Evolutionary conservation across 352 stramenopile species (phyloP).

Genomic region (Phytophthora sp.): DNA sequence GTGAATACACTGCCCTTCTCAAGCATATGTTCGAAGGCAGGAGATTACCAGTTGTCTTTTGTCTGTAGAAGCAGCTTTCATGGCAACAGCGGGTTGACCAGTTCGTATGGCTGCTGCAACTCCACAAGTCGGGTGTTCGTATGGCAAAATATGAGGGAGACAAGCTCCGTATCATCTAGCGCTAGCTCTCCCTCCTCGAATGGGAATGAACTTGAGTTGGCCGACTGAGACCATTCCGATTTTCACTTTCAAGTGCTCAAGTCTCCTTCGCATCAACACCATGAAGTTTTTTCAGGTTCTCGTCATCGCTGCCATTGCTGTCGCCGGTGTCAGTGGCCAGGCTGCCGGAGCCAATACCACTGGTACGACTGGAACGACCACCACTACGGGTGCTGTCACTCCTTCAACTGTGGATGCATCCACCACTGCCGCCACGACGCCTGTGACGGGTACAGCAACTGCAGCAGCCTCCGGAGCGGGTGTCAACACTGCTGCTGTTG

Average conservation of each 20-base stretch:
- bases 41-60: not conserved
- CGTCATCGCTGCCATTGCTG: constrained; percentile 29
- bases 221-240: constrained; percentile 8
- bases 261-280: not conserved
- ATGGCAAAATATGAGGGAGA: constrained; percentile 8
- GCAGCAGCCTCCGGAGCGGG: constrained; percentile 3
- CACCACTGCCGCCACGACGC: not conserved
- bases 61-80: constrained; percentile 3
- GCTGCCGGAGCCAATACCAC: not conserved
- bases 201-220: not conserved
- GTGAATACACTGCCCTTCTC: not conserved
- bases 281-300: constrained; percentile 42
- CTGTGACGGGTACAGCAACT: not conserved
- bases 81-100: constrained; percentile 13
- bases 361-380: not conserved
- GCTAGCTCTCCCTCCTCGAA: constrained; percentile 8
- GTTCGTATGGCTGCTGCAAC: not conserved
- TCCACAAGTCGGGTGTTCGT: constrained; percentile 6
- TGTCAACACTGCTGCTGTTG: not conserved
- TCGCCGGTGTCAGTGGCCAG: constrained; percentile 26
- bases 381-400: constrained; percentile 1
- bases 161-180: not conserved
- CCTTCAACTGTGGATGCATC: constrained; percentile 4
- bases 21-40: not conserved
- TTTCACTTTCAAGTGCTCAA: constrained; percentile 22